Evolutionary conservation across 306 rosid species (phyloP), one percentile per base, ranked within the genome.

Genomic region (Trifolium dubium): DNA sequence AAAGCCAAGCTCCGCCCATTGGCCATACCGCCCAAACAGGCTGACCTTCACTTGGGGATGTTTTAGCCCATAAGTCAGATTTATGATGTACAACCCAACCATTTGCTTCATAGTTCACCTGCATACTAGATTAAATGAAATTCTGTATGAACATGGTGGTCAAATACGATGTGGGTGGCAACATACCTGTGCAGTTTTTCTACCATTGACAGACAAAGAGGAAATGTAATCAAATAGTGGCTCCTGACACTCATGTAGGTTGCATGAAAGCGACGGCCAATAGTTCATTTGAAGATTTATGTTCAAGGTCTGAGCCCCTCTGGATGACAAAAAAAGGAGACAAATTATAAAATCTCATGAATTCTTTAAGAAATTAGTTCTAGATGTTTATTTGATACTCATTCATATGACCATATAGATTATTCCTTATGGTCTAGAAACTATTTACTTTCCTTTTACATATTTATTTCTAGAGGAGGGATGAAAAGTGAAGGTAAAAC

Each of bases 21-120:
- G 92, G 98, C 97, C 98, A 93, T 69, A 93, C 67, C 9, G 97
- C 96, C 97, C 97, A 93, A 50, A 90, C 97, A 64, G 98, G 96
- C 69, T 83, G 77, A 73, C 93, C 96, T 56, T 83, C 81, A 83
- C 87, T 93, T 0, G 98, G 96, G 61, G 98, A 93, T 65, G 93
- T 82, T 84, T 93, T 93, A 3, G 89, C 97, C 98, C 97, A 93
- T 79, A 89, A 63, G 75, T 93, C 97, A 34, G 98, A 82, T 68
- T 89, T 96, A 73, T 93, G 98, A 86, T 93, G 98, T 30, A 75
- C 86, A 87, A 90, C 98, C 97, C 98, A 93, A 72, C 97, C 97
- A 71, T 81, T 81, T 46, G 93, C 85, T 76, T 86, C 89, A 80
- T 93, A 93, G 80, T 93, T 93, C 83, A 88, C 97, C 98, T 93